Base-by-base conservation (phyloP, 2,329 filamentous ascomycete genomes). In the Plectosphaerella plurivora region DNA sequence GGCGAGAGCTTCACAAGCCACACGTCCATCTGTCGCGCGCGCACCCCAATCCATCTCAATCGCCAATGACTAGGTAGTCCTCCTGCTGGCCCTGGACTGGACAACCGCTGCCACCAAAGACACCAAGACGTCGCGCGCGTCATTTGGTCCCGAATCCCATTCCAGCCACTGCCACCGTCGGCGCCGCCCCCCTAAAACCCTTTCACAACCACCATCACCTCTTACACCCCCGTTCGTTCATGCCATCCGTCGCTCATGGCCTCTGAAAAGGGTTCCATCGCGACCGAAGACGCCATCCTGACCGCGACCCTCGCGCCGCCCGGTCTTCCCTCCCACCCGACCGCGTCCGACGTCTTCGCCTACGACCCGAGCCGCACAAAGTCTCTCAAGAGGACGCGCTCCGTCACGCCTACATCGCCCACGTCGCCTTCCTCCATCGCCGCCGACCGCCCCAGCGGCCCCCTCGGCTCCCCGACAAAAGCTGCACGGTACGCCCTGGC, bases 201-300 rank as follows among this genome's bases (percentile, higher is more conserved):
- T 33, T 33, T 33, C 28, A 33, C 8, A 4, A 33, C 28, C 7
- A 33, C 28, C 28, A 33, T 12, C 7, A 33, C 37, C 18, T 14
- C 37, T 9, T n/a, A 11, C 37, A 4, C 8, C 28, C 28, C 41
- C 16, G 41, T 20, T 16, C n/a, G n/a, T 56, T 53, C 41, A 56
- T 56, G 55, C 45, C 48, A 39, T 28, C 53, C 47, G 28, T 46
- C 47, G 54, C 56, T 47, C 71, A 83, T 83, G 79, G 76, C 77
- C 67, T 77, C 78, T 59, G 76, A 78, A 64, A 73, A 75, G 62
- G 75, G 72, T 64, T 69, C 73, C 61, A 72, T 79, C 66, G 74
- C 76, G 68, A 76, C 76, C 60, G 76, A 79, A 68, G 68, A 73
- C 65, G 71, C 76, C 65, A 70, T 69, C 61, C 63, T 65, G 57